Percentiles rank a stretch among this genome's conserved stretches.
Conservation (phyloP, 2,329 filamentous ascomycete genomes). For the Arthrobotrys conoides region DNA sequence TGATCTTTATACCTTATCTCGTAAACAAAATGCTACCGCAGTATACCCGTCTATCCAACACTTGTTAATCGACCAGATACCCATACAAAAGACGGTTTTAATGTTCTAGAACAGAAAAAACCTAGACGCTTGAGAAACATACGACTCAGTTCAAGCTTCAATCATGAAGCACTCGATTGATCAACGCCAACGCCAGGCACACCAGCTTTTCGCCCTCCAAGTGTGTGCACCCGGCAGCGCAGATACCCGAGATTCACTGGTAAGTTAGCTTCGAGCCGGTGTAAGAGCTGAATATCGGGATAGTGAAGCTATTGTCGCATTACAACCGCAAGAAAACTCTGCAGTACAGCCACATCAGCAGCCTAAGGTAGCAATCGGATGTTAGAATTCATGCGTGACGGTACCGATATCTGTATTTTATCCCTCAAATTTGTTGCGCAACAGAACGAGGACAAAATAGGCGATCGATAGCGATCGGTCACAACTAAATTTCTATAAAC, state of each 20-base stretch:
- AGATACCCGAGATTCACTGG: not conserved
- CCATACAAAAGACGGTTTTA: no score
- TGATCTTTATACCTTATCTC: not conserved
- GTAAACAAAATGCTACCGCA: no score
- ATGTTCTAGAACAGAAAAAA: not conserved
- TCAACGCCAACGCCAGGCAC: no score
- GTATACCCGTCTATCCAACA: no score
- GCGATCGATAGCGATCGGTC: not conserved
- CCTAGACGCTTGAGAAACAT: no score
- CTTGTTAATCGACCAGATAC: no score
- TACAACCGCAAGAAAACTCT: not conserved
- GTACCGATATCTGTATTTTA: not conserved
- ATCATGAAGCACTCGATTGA: no score
- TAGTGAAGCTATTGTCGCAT: constrained; percentile 1
- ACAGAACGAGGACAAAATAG: constrained; percentile 6
- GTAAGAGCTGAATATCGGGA: not conserved
- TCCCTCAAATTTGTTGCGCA: not conserved
- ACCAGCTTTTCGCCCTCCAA: no score
- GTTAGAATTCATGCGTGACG: not conserved
- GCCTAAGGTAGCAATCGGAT: not conserved
- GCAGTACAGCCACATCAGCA: not conserved
- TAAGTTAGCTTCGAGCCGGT: not conserved
- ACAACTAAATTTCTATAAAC: no score
- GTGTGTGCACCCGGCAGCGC: no score
- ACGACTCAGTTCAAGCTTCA: no score